A percentile compares a stretch with the other conserved stretches of the same genome.
Evolutionary conservation across 1,139 yeast species (phyloP).

Genomic region (Suhomyces kunorum): DNA sequence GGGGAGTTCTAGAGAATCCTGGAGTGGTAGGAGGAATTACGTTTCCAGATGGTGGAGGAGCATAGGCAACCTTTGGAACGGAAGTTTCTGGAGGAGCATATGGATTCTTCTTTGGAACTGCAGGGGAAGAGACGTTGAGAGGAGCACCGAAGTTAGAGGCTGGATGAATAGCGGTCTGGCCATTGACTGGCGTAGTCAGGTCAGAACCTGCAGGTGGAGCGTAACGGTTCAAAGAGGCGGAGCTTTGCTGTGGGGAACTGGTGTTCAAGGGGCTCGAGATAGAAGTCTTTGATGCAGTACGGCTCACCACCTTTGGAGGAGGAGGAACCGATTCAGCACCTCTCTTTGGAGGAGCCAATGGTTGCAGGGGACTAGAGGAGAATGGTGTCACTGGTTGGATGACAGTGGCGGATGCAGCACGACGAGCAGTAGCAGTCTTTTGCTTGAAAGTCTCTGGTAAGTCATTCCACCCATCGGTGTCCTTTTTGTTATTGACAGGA

Average conservation of each 20-base stretch:
- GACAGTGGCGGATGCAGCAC: conserved; percentile 48
- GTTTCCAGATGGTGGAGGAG: conserved; percentile 14
- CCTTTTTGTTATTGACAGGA: conserved; percentile 47
- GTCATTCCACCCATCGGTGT: conserved; percentile 93
- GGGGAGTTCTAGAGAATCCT: conserved; percentile 13
- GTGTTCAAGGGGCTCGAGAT: conserved; percentile 18
- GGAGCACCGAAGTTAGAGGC: conserved; percentile 6
- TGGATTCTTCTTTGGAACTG: conserved; percentile 23
- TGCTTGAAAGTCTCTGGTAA: conserved; percentile 69
- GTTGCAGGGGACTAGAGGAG: conserved; percentile 18
- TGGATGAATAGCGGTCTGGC: conserved; percentile 16
- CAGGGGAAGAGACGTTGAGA: conserved; percentile 12
- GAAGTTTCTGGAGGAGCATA: conserved; percentile 19
- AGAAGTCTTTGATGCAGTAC: conserved; percentile 30
- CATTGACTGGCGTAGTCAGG: conserved; percentile 6
- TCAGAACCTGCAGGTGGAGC: conserved; percentile 38
- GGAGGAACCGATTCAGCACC: conserved; percentile 26
- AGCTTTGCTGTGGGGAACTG: conserved; percentile 20
- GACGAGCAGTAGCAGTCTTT: conserved; percentile 51
- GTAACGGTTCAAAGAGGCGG: conserved; percentile 32
- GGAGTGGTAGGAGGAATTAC: conserved; percentile 7
- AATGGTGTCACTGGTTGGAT: conserved; percentile 15
- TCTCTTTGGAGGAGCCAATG: conserved; percentile 21
- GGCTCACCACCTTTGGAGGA: conserved; percentile 40
- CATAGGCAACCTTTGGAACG: conserved; percentile 17